These are phyloP conservation scores for Solanum etuberosum DNA, from an alignment of 257 asterid species.

Conservation along the genomic window DNA sequence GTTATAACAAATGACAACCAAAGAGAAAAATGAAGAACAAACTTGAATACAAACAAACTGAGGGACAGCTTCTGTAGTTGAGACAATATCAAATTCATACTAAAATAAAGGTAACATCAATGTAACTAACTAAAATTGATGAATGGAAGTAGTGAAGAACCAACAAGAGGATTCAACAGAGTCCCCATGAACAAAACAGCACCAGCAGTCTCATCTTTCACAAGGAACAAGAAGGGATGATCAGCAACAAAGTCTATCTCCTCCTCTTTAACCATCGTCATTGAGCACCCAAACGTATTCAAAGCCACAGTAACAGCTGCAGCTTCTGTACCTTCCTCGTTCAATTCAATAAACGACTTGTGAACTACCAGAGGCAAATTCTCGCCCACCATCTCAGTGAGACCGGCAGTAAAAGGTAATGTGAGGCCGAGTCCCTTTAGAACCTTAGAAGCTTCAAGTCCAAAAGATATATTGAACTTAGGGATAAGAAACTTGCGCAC, in stretches of 20 bases:
- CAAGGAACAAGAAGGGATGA: neutral
- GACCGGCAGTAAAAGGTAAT: conserved; percentile 2
- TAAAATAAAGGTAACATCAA: neutral
- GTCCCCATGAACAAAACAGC: conserved; percentile 16
- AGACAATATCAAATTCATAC: neutral
- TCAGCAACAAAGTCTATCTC: neutral
- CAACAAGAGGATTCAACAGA: conserved; percentile 14
- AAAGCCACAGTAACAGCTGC: conserved; percentile 11
- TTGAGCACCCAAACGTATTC: fast-evolving
- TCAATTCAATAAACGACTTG: neutral
- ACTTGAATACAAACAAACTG: neutral
- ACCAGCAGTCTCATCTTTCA: conserved; percentile 19
- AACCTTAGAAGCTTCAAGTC: conserved; percentile 22
- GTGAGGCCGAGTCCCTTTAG: conserved; percentile 1
- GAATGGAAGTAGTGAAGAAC: neutral
- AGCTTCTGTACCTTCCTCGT: conserved; percentile 8
- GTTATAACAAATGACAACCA: neutral
- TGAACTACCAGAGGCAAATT: conserved; percentile 4
- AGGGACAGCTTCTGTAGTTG: neutral
- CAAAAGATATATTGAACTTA: conserved; percentile 19
- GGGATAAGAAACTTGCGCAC: conserved; percentile 18
- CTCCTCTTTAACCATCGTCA: neutral
- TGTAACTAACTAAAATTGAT: neutral
- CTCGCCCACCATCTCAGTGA: conserved; percentile 14
- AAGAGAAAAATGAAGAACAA: neutral